Evolutionary conservation across 164 flowering plant genomes (phyloP).

Genomic region (Aristolochia contorta): DNA sequence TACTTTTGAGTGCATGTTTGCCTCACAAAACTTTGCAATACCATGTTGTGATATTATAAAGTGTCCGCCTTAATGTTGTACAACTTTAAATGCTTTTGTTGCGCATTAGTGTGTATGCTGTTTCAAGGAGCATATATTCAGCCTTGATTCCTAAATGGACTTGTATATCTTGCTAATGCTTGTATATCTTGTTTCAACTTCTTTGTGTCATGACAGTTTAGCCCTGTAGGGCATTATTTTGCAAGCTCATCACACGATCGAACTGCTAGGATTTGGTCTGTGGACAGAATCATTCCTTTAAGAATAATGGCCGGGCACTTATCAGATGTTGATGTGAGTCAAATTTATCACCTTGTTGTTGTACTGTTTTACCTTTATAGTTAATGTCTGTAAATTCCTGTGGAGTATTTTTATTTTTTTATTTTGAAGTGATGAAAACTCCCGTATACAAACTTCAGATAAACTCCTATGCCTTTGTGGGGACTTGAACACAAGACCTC

Average conservation of each 20-base stretch:
- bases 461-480: too few species aligned
- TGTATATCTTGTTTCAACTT: background rate
- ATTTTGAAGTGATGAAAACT: too few species aligned
- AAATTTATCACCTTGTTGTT: background rate
- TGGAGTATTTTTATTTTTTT: too few species aligned
- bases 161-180: too few species aligned
- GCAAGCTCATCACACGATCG: conserved; percentile 97
- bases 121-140: too few species aligned
- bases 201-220: conserved; percentile 49
- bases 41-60: too few species aligned
- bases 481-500: too few species aligned
- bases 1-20: too few species aligned
- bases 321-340: conserved; percentile 97
- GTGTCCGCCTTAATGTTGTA: background rate
- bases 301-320: conserved; percentile 96
- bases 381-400: background rate
- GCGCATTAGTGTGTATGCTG: too few species aligned
- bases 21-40: too few species aligned
- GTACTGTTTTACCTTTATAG: background rate
- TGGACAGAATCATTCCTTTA: conserved; percentile 93
- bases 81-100: background rate
- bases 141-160: background rate
- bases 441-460: too few species aligned
- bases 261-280: conserved; percentile 96
- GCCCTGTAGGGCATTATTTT: conserved; percentile 94